A percentile compares a stretch with the other conserved stretches of the same genome.
These are phyloP conservation scores for Ashbya aceris DNA, from an alignment of 1,139 yeast genomes.

Conservation along the genomic window DNA sequence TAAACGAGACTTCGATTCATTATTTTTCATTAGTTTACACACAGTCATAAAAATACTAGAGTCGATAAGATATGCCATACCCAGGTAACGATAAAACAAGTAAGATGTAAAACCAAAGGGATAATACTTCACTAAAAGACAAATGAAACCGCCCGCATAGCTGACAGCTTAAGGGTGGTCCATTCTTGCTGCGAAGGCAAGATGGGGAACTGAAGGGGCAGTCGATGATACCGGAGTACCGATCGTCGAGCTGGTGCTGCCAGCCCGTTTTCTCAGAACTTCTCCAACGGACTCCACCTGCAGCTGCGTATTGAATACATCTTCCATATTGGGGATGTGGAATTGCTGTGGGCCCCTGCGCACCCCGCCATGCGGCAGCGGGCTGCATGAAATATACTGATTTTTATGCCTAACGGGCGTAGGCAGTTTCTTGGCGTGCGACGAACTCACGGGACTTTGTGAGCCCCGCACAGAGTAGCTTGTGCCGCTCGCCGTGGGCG, in stretches of 20 bases:
- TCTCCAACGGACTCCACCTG: constrained; percentile 20
- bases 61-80: too few species aligned
- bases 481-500: not conserved
- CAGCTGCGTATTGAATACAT: constrained; percentile 14
- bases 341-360: constrained; percentile 9
- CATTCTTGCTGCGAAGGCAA: too few species aligned
- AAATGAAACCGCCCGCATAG: too few species aligned
- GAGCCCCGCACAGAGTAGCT: constrained; percentile 7
- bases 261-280: constrained; percentile 17
- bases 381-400: constrained; percentile 13
- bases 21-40: not conserved
- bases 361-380: constrained; percentile 4
- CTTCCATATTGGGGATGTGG: constrained; percentile 12
- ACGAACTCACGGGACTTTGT: constrained; percentile 13
- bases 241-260: constrained; percentile 6
- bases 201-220: too few species aligned
- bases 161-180: too few species aligned
- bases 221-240: too few species aligned
- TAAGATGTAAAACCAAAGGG: too few species aligned
- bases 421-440: constrained; percentile 10
- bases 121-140: too few species aligned
- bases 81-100: too few species aligned
- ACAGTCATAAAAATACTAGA: not conserved
- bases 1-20: not conserved
- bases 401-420: constrained; percentile 13